phyloP scores from a whole-genome alignment of 495 filamentous ascomycete species.

The Penicillium herquei region DNA sequence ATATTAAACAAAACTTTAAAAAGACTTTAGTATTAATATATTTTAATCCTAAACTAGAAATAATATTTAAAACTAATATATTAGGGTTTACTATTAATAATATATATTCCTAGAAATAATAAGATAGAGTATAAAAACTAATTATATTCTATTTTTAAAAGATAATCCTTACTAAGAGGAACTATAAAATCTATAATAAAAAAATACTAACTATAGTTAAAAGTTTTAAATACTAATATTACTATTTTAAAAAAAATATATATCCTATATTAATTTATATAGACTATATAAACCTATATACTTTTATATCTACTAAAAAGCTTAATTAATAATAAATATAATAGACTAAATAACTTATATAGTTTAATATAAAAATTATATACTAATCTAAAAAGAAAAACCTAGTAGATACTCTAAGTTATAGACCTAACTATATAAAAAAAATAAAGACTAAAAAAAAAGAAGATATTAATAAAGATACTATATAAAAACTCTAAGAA shows the following conservation, averaged over 20 bases:
- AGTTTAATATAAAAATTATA: too few species aligned
- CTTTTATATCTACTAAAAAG: neutral
- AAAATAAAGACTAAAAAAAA: too few species aligned
- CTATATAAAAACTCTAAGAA: too few species aligned
- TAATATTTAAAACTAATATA: neutral
- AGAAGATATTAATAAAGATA: too few species aligned
- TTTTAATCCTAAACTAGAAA: neutral
- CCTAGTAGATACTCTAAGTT: too few species aligned
- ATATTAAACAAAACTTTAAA: neutral
- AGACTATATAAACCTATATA: neutral
- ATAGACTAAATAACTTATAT: too few species aligned
- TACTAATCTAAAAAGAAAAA: too few species aligned
- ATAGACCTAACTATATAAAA: too few species aligned
- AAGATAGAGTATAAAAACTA: neutral
- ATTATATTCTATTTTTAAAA: conserved; percentile 1
- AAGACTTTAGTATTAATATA: neutral
- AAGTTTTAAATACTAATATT: neutral
- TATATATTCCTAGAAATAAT: neutral
- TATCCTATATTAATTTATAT: neutral
- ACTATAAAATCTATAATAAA: neutral
- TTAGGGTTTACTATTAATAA: too few species aligned
- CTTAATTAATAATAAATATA: neutral
- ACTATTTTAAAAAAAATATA: neutral
- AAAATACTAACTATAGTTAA: neutral
- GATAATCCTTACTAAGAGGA: neutral